Percentiles rank a stretch among this genome's conserved stretches.
phyloP scores from a whole-genome alignment of 176 grass and related monocot species.

The Carex kokanica region DNA sequence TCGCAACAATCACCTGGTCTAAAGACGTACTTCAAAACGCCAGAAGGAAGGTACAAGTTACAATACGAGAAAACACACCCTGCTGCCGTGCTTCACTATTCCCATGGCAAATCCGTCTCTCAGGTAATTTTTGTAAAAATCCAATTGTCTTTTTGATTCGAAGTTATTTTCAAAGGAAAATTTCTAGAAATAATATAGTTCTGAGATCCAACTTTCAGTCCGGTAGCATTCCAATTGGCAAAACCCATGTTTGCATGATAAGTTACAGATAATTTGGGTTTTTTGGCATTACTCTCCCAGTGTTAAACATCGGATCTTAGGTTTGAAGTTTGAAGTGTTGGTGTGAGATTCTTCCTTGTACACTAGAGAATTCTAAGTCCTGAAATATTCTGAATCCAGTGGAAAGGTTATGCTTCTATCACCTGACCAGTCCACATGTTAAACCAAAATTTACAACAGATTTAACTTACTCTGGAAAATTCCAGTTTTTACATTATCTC shows the following conservation, averaged over 20 bases:
- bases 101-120: conserved; percentile 72
- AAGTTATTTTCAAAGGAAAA: not conserved
- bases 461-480: not conserved
- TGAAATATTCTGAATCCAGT: conserved; percentile 2
- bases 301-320: not conserved
- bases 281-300: not conserved
- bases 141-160: not conserved
- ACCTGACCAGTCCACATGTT: not conserved
- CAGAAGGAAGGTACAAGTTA: conserved; percentile 90
- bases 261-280: not conserved
- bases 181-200: not conserved
- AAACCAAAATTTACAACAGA: not conserved
- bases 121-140: conserved; percentile 44
- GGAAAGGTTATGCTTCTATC: conserved; percentile 5
- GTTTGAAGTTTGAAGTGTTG: not conserved
- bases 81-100: conserved; percentile 56
- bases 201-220: not conserved
- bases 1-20: conserved; percentile 39
- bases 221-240: not conserved
- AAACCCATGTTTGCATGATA: not conserved
- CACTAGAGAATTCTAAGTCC: not conserved
- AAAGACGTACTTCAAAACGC: conserved; percentile 95
- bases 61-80: conserved; percentile 94
- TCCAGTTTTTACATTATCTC: not conserved
- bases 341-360: not conserved